These are phyloP conservation scores for Plantago coronopus DNA, from an alignment of 305 asterid species.

Conservation along the genomic window DNA sequence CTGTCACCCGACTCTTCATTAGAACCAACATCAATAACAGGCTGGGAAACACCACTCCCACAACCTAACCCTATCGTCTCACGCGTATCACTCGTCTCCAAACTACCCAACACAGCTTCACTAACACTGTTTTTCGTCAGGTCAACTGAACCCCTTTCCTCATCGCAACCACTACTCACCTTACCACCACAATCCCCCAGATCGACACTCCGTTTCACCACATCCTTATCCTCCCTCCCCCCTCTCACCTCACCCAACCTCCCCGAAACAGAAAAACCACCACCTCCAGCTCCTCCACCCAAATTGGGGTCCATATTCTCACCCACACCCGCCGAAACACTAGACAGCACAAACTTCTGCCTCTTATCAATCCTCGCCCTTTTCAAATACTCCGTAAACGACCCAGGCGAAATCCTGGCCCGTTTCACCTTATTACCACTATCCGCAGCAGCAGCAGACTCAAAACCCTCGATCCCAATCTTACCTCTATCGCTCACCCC, in stretches of 20 bases:
- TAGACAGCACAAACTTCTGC: not conserved
- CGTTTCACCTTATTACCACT: slow-evolving; percentile 33
- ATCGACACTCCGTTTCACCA: no score
- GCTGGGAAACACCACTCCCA: slow-evolving; percentile 2
- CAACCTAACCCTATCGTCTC: slow-evolving; percentile 13
- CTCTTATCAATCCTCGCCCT: not conserved
- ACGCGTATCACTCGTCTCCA: not conserved
- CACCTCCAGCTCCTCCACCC: not conserved
- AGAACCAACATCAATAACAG: slow-evolving; percentile 14
- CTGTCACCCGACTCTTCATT: slow-evolving; percentile 26
- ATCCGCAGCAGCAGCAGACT: slow-evolving; percentile 25
- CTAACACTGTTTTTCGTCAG: no score
- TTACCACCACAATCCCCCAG: no score
- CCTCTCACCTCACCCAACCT: not conserved
- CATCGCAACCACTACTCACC: no score
- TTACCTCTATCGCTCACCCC: slow-evolving; percentile 27
- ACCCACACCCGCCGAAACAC: no score
- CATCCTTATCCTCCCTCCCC: no score
- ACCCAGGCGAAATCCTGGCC: slow-evolving; percentile 29
- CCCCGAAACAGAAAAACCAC: not conserved
- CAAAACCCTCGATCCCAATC: slow-evolving; percentile 14
- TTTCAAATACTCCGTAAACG: slow-evolving; percentile 31
- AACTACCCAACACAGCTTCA: slow-evolving; percentile 1
- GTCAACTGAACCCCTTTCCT: no score
- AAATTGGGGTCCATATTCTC: slow-evolving; percentile 15